These are phyloP conservation scores for Bipolaris cookei DNA, from an alignment of 2,329 filamentous ascomycete genomes.

Conservation along the genomic window DNA sequence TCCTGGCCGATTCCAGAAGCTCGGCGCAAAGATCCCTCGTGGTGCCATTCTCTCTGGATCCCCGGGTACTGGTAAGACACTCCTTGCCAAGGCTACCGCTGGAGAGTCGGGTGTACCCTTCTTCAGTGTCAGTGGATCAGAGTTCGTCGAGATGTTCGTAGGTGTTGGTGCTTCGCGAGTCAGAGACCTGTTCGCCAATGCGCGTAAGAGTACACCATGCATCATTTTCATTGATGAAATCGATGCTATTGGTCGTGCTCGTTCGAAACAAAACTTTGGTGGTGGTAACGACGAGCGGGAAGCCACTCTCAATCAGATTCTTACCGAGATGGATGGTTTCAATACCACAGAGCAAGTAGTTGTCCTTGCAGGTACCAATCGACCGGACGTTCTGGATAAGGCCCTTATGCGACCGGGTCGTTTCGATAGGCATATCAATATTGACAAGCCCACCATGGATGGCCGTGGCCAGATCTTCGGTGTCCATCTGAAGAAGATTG, in stretches of 20 bases:
- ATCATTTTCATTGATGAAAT: slow-evolving; percentile 99
- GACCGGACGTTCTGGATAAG: slow-evolving; percentile 92
- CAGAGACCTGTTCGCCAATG: slow-evolving; percentile 90
- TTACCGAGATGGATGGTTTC: slow-evolving; percentile 99
- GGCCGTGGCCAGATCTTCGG: slow-evolving; percentile 95
- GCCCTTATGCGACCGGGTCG: slow-evolving; percentile 95
- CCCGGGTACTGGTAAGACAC: slow-evolving; percentile 96
- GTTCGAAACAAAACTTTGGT: slow-evolving; percentile 80
- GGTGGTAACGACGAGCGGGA: slow-evolving; percentile 98
- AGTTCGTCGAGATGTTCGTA: slow-evolving; percentile 99
- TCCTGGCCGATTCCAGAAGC: slow-evolving; percentile 87
- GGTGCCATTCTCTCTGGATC: slow-evolving; percentile 97
- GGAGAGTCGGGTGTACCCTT: slow-evolving; percentile 97
- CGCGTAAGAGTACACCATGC: slow-evolving; percentile 93
- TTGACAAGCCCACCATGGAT: slow-evolving; percentile 95
- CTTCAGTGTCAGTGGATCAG: slow-evolving; percentile 97
- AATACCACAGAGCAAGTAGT: slow-evolving; percentile 97
- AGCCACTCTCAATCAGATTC: slow-evolving; percentile 94
- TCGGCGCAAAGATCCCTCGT: slow-evolving; percentile 96
- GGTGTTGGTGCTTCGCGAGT: slow-evolving; percentile 97
- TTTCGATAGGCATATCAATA: slow-evolving; percentile 95
- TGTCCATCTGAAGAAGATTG: slow-evolving; percentile 93
- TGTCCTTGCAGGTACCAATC: slow-evolving; percentile 94
- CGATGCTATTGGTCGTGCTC: slow-evolving; percentile 92
- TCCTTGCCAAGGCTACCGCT: slow-evolving; percentile 95